Conservation (phyloP, 179 eudicot species). For the Actinidia chinensis region DNA sequence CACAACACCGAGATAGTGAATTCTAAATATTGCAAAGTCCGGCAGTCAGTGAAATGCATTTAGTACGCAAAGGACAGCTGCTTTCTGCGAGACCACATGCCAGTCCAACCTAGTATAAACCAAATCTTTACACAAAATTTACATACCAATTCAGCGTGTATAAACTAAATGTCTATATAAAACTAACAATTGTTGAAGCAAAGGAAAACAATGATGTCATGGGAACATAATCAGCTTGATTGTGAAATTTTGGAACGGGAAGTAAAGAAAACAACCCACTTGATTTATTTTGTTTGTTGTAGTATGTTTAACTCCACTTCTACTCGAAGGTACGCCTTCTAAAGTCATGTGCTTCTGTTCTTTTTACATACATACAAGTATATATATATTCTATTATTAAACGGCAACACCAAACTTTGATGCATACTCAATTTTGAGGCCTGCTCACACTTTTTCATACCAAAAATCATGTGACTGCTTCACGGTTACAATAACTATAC, state of each 20-base stretch:
- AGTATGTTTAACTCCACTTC: no score
- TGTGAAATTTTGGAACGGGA: neutral
- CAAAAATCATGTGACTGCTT: no score
- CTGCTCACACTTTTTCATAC: no score
- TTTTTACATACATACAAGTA: no score
- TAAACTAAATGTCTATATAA: neutral
- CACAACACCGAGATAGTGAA: neutral
- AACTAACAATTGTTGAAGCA: neutral
- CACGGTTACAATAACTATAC: no score
- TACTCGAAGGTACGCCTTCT: no score
- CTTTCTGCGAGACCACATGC: neutral
- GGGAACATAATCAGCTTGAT: neutral
- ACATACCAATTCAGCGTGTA: no score
- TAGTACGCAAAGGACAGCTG: neutral
- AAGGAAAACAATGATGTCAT: neutral
- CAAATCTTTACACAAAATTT: neutral
- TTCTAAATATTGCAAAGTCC: neutral
- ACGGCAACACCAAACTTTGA: no score
- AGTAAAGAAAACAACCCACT: neutral
- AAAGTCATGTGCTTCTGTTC: no score
- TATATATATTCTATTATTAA: no score
- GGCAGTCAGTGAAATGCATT: neutral
- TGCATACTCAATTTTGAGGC: no score
- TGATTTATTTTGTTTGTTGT: no score
- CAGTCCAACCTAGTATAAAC: neutral